Base-by-base conservation (phyloP, 176 grass and related monocot genomes). In the Zizania latifolia region DNA sequence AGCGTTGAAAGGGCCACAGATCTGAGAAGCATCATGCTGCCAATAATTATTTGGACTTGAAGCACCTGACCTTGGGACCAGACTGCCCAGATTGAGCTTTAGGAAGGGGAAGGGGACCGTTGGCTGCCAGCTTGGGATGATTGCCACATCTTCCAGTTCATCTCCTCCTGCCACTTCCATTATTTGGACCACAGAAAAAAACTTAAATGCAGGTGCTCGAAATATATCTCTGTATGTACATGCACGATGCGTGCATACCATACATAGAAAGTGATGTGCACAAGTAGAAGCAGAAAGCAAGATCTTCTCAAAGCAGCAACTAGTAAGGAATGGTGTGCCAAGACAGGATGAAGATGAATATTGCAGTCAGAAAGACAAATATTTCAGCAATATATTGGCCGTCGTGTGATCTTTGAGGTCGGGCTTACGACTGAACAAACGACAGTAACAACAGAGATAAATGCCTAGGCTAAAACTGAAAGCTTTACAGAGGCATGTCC, bases 381-480 rank as follows among this genome's bases (percentile, higher is more conserved):
- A n/a, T n/a, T n/a, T n/a, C n/a, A n/a, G n/a, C n/a, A n/a, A n/a
- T 36, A 36, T 27, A 48, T 78, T 62, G 71, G 68, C 61, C 14
- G 6, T 11, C 54, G 34, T 78, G 29, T 83, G 53, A 79, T 74
- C 61, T 81, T 63, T 74, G 8, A 54, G 53, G 62, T 43, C 57
- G n/a, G n/a, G n/a, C n/a, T n/a, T n/a, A n/a, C n/a, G 58, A 71
- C 70, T 70, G 75, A 90, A 76, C 81, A 80, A 71, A 81, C 75
- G 67, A 48, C 68, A 61, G 70, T 79, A 62, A 51, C 16, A 82
- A 50, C 32, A 82, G 6, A 45, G 70, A 88, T 59, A 86, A 71
- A 58, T 66, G 43, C 17, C 70, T 87, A 78, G 63, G 62, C 78
- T 84, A 69, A 79, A 72, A 82, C 6, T n/a, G 28, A 59, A 24